Conservation (phyloP, 176 grass and related monocot genomes). For the Olyra latifolia region DNA sequence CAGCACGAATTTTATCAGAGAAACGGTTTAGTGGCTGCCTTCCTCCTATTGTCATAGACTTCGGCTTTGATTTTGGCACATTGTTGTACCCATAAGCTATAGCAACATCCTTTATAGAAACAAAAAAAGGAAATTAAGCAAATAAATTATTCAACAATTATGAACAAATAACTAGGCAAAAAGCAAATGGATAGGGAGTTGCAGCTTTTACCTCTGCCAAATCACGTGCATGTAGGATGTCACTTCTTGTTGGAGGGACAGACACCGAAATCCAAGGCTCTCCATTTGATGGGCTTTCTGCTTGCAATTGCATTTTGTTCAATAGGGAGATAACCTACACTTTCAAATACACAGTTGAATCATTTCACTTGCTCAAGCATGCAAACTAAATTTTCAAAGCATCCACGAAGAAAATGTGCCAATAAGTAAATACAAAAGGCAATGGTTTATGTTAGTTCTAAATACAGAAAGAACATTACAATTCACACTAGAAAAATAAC, state of each 20-base stretch:
- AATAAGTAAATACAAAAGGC: conserved; percentile 1
- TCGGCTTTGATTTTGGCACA: conserved; percentile 88
- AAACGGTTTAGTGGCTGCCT: conserved; percentile 85
- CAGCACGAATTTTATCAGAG: conserved; percentile 96
- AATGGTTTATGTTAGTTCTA: conserved; percentile 13
- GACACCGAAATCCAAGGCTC: conserved; percentile 51
- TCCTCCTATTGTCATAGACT: conserved; percentile 81
- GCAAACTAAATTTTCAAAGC: conserved; percentile 3
- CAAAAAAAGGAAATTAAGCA: conserved; percentile 15
- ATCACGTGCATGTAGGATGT: conserved; percentile 76
- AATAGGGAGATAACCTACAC: conserved; percentile 77
- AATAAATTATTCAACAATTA: neutral
- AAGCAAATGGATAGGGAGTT: conserved; percentile 4
- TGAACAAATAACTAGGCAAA: neutral
- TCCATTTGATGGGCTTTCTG: conserved; percentile 44
- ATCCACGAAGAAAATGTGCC: conserved; percentile 5
- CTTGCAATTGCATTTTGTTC: conserved; percentile 97
- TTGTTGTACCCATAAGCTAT: conserved; percentile 98
- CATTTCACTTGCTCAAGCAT: conserved; percentile 20
- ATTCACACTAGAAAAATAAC: neutral
- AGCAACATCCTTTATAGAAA: conserved; percentile 78
- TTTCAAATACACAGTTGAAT: conserved; percentile 21
- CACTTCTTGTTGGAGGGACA: conserved; percentile 83
- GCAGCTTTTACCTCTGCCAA: conserved; percentile 55
- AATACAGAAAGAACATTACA: conserved; percentile 3